phyloP scores from a whole-genome alignment of 441 rosid genomes.

The Adansonia grandidieri region DNA sequence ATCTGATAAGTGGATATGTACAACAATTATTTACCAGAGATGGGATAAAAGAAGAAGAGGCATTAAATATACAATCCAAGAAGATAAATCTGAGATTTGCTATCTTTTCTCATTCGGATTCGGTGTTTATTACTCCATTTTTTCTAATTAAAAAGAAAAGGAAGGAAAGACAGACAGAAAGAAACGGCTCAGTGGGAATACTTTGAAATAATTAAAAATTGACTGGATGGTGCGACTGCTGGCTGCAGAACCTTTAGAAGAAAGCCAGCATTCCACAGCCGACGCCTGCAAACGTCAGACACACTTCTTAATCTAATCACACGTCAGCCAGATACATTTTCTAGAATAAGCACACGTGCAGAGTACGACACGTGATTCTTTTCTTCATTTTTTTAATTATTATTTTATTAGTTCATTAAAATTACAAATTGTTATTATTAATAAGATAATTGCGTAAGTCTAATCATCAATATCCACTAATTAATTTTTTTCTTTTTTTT shows the following conservation, averaged over 20 bases:
- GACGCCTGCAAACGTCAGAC: slow-evolving; percentile 2
- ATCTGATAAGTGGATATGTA: not conserved
- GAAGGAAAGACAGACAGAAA: not conserved
- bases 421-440: not conserved
- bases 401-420: not conserved
- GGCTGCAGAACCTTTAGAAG: slow-evolving; percentile 6
- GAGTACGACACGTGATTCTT: no score
- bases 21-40: not conserved
- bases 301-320: not conserved
- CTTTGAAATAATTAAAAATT: not conserved
- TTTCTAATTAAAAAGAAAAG: not conserved
- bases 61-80: not conserved
- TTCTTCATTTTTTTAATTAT: no score
- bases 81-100: not conserved
- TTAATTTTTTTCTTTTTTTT: not conserved
- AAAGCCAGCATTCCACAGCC: not conserved
- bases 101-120: not conserved
- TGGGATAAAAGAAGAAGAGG: not conserved
- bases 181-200: not conserved
- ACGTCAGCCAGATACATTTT: not conserved
- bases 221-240: not conserved
- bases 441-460: not conserved
- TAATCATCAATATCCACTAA: not conserved
- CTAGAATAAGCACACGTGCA: not conserved
- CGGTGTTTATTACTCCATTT: not conserved